Evolutionary conservation across 1,284 basidiomycete genomes (phyloP).

Genomic region (Boletellus sp.): DNA sequence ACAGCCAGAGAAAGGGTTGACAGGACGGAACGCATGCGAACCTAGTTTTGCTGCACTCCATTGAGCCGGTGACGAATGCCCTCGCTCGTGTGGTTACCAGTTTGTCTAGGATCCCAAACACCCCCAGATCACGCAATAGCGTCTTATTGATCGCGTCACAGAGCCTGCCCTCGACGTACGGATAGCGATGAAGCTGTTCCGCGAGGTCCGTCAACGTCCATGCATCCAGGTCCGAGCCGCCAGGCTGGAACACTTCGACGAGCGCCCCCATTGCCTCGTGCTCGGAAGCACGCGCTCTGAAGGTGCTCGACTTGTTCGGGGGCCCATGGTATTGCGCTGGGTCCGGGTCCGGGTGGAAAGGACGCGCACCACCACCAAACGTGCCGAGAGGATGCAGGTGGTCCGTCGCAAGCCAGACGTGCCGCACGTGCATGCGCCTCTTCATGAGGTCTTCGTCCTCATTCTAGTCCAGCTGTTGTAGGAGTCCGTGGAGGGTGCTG

Average conservation of each 20-base stretch:
- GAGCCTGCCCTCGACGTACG: constrained; percentile 21
- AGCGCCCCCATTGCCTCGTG: constrained; percentile 43
- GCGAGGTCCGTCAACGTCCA: constrained; percentile 41
- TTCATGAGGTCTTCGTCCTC: constrained; percentile 18
- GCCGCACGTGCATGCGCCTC: constrained; percentile 24
- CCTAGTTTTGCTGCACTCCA: constrained; percentile 39
- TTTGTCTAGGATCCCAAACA: constrained; percentile 48
- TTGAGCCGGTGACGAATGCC: constrained; percentile 44
- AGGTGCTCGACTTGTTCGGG: constrained; percentile 40
- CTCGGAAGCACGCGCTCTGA: constrained; percentile 33
- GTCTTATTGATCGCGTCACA: constrained; percentile 28
- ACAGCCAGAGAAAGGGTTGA: background rate
- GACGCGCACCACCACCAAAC: background rate
- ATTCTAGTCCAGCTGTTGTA: constrained; percentile 16
- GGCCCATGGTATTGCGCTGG: constrained; percentile 2
- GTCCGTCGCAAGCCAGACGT: constrained; percentile 50
- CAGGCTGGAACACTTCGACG: constrained; percentile 38
- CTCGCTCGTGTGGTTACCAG: constrained; percentile 42
- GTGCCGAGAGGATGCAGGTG: constrained; percentile 34
- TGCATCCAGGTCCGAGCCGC: constrained; percentile 37
- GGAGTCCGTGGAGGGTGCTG: constrained; percentile 36
- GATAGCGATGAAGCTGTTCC: constrained; percentile 27
- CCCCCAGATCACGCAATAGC: constrained; percentile 42
- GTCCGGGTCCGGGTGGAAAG: too few species aligned
- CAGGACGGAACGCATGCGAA: constrained; percentile 14